Evolutionary conservation across 2,329 filamentous ascomycete species (phyloP).

Genomic region (Claviceps spartinae): DNA sequence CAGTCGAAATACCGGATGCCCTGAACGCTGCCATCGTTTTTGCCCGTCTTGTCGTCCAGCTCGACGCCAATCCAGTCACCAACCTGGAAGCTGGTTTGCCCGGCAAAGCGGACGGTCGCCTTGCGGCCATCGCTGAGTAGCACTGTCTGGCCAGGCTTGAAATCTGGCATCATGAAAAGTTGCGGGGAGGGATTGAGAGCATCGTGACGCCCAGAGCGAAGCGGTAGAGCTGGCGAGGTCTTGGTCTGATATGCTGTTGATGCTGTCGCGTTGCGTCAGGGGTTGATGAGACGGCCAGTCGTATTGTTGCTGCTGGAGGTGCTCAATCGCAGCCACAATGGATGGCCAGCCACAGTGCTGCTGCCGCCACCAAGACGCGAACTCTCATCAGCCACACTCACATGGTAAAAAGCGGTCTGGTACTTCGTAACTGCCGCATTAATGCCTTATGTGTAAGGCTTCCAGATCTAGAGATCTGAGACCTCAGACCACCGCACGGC

Average conservation of each 20-base stretch:
- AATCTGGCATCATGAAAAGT: conserved; percentile 37
- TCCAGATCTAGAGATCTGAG: neutral
- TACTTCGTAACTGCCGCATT: neutral
- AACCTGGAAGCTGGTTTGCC: conserved; percentile 62
- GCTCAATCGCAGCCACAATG: no score
- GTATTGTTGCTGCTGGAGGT: neutral
- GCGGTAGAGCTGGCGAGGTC: neutral
- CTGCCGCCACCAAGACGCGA: no score
- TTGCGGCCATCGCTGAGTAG: conserved; percentile 65
- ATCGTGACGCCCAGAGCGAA: conserved; percentile 15
- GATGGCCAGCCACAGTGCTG: no score
- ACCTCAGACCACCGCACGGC: neutral
- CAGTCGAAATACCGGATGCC: conserved; percentile 85
- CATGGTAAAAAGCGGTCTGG: no score
- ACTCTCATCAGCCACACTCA: no score
- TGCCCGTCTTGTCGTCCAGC: conserved; percentile 67
- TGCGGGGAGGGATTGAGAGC: conserved; percentile 13
- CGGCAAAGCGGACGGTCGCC: conserved; percentile 69
- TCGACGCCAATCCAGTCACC: conserved; percentile 88
- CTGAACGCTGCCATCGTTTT: conserved; percentile 88
- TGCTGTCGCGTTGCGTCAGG: conserved; percentile 1
- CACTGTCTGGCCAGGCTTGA: conserved; percentile 58
- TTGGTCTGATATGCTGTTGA: neutral
- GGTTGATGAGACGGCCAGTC: neutral
- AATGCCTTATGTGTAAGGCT: neutral